phyloP scores from a whole-genome alignment of 225 moss, liverwort and hornwort genomes.

The Polytrichum commune region DNA sequence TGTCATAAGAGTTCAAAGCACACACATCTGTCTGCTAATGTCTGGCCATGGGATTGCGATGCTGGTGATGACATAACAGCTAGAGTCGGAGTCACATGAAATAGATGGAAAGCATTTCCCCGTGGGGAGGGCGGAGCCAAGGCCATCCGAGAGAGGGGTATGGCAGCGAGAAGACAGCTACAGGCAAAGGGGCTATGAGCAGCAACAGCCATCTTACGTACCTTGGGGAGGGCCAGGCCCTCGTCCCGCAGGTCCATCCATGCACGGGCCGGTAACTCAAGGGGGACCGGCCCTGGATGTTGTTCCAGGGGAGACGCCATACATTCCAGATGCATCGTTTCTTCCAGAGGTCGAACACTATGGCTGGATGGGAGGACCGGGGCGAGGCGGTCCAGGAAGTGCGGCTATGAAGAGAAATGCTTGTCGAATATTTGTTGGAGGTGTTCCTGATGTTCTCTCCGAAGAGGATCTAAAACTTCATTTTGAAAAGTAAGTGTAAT shows the following conservation, averaged over 20 bases:
- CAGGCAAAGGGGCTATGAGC: conserved; percentile 28
- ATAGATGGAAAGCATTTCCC: conserved; percentile 73
- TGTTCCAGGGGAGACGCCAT: conserved; percentile 19
- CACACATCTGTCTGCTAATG: not conserved
- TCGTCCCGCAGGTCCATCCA: conserved; percentile 29
- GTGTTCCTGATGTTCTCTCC: conserved; percentile 60
- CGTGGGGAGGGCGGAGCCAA: conserved; percentile 65
- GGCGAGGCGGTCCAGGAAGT: conserved; percentile 24
- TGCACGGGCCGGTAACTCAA: conserved; percentile 22
- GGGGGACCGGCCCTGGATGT: conserved; percentile 7
- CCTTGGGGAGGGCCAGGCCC: conserved; percentile 32
- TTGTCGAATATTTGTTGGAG: conserved; percentile 78
- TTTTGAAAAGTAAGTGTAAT: conserved; percentile 56
- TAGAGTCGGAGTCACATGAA: conserved; percentile 75
- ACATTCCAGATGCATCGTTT: conserved; percentile 35
- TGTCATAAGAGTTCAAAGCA: not conserved
- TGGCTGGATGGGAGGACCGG: conserved; percentile 37
- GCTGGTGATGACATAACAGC: conserved; percentile 22
- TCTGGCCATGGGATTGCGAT: no score
- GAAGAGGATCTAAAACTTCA: conserved; percentile 70
- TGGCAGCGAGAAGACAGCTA: conserved; percentile 65
- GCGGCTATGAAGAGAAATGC: conserved; percentile 39
- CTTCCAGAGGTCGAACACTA: conserved; percentile 47
- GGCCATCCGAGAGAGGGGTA: conserved; percentile 52
- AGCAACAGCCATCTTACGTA: conserved; percentile 29